Evolutionary conservation across 345 rosid genomes (phyloP).

Genomic region (Sonneratia alba): DNA sequence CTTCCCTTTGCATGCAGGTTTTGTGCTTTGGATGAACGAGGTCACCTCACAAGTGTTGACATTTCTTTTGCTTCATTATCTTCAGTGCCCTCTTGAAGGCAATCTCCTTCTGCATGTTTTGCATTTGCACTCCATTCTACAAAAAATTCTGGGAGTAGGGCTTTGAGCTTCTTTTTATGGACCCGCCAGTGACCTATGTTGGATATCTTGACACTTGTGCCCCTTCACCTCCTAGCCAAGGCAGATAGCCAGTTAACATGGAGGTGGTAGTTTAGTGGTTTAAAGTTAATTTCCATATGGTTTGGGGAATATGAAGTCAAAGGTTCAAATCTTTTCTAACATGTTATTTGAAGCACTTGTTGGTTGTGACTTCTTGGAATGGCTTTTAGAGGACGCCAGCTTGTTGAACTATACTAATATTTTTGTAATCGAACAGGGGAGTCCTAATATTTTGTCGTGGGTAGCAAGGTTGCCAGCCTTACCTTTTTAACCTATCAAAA

Average conservation of each 20-base stretch:
- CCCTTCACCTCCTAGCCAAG: slow-evolving; percentile 24
- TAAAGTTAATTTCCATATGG: slow-evolving; percentile 28
- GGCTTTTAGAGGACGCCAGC: no score
- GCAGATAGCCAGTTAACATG: slow-evolving; percentile 26
- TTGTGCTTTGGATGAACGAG: slow-evolving; percentile 33
- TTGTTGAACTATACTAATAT: no score
- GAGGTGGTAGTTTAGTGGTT: slow-evolving; percentile 18
- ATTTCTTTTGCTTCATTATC: slow-evolving; percentile 30
- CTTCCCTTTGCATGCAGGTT: slow-evolving; percentile 31
- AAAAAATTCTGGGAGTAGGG: slow-evolving; percentile 8
- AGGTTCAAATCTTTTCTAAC: no score
- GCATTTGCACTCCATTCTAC: slow-evolving; percentile 14
- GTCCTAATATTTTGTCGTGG: no score
- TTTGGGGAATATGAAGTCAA: no score
- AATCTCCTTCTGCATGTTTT: slow-evolving; percentile 24
- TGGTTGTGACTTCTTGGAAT: no score
- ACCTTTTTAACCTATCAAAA: no score
- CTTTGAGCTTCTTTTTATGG: slow-evolving; percentile 12
- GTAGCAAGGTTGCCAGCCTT: no score
- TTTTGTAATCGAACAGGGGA: no score
- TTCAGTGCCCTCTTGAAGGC: slow-evolving; percentile 27
- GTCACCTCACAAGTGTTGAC: slow-evolving; percentile 19
- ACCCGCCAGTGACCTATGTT: slow-evolving; percentile 52
- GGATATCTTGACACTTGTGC: slow-evolving; percentile 40
- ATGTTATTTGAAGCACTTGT: no score